Conservation (phyloP, 768 basidiomycete species). For the Chalciporus piperatus region DNA sequence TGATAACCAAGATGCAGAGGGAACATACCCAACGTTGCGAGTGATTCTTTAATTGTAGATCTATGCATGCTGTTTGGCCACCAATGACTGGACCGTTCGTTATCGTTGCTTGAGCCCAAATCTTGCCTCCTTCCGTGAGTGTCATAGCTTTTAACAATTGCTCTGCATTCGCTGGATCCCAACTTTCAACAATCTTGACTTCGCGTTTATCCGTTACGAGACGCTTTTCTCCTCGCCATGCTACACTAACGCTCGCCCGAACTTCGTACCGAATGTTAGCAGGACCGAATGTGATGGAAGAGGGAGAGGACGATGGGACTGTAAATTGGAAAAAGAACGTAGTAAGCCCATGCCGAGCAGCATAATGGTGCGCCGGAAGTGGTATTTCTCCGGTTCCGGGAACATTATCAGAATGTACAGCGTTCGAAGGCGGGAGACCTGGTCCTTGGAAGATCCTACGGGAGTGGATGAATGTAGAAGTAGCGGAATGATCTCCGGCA, state of each 20-base stretch:
- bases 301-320: conserved; percentile 62
- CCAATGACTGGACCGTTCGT: conserved; percentile 61
- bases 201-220: conserved; percentile 62
- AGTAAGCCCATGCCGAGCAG: conserved; percentile 71
- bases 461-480: conserved; percentile 70
- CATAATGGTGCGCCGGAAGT: conserved; percentile 63
- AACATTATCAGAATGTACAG: conserved; percentile 56
- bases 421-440: conserved; percentile 79
- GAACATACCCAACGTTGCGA: conserved; percentile 67
- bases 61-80: conserved; percentile 69
- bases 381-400: conserved; percentile 55
- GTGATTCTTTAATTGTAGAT: conserved; percentile 80
- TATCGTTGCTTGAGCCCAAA: conserved; percentile 71
- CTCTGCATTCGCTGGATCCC: conserved; percentile 34
- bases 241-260: conserved; percentile 66
- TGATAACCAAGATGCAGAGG: not conserved
- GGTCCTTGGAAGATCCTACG: conserved; percentile 78
- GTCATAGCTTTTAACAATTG: conserved; percentile 54
- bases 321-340: conserved; percentile 82
- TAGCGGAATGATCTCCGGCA: conserved; percentile 78
- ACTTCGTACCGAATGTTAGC: conserved; percentile 73
- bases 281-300: conserved; percentile 67
- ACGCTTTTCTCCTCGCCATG: conserved; percentile 71
- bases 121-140: conserved; percentile 75
- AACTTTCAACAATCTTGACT: conserved; percentile 62